Base-by-base conservation (phyloP, 139 green algal species). In the Chlorella sp. region DNA sequence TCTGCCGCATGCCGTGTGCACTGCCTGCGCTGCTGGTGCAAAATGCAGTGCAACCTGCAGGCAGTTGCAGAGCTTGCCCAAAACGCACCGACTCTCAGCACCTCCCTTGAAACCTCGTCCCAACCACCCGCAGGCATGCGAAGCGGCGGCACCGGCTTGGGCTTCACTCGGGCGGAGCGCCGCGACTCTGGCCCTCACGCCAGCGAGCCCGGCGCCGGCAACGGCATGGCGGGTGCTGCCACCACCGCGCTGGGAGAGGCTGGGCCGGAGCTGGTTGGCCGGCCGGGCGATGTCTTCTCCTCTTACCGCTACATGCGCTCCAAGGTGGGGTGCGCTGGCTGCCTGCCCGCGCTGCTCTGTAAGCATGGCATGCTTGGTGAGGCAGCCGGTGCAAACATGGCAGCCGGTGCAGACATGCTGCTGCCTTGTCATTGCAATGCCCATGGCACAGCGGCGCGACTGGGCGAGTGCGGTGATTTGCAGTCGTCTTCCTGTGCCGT, bases 281-380 rank as follows among this genome's bases (percentile, higher is more conserved):
- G 24, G 3, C 56, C 46, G 11, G 72, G 34, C 34, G 40, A 73
- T 44, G 77, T 83, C 20, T 83, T 83, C 60, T 44, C 40, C 0
- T 83, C 77, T 28, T 83, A 83, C 60, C 77, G 77, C 41, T 34
- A 83, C 77, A 38, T 73, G 77, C 77, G 77, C 40, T 74, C 58
- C 60, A 83, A 73, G 77, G 70, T 68, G 60, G 24, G 28, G 60
- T 14, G 60, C 24, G 60, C 60, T 34, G 30, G 60, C 26, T 11
- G 60, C 3, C 22, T 30, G 11, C 58, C 58, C 16, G 3, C 36
- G 26, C n/a, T 34, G 28, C 36, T 68, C 26, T 16, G 20, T 26
- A n/a, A n/a, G n/a, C n/a, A n/a, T n/a, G n/a, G n/a, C n/a, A n/a
- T n/a, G n/a, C n/a, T n/a, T n/a, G n/a, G n/a, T n/a, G n/a, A n/a